Percentiles rank a stretch among this genome's conserved stretches.
phyloP scores from a whole-genome alignment of 768 basidiomycete genomes.

The Mycena olivaceomarginata region DNA sequence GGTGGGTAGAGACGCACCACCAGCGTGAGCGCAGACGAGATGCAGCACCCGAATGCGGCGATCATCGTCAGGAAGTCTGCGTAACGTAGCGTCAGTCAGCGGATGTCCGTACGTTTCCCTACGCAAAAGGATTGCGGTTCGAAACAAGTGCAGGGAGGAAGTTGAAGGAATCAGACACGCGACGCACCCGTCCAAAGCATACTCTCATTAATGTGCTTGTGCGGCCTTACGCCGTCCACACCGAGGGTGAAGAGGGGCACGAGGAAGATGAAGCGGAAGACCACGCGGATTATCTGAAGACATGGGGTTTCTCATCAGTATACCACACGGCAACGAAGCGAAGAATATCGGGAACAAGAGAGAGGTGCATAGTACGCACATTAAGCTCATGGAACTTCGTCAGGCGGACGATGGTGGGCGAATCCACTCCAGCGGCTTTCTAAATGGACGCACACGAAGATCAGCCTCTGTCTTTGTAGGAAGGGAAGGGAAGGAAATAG shows the following conservation, averaged over 20 bases:
- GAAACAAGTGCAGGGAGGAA: no score
- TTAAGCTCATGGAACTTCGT: conserved; percentile 90
- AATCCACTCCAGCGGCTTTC: conserved; percentile 79
- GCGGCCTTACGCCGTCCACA: conserved; percentile 78
- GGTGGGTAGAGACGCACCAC: conserved; percentile 65
- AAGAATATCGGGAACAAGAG: not conserved
- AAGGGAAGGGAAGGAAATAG: not conserved
- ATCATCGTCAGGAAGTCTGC: conserved; percentile 77
- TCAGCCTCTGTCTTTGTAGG: not conserved
- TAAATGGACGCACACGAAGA: conserved; percentile 46
- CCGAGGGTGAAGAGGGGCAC: conserved; percentile 79
- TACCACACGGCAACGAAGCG: no score
- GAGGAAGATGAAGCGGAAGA: conserved; percentile 86
- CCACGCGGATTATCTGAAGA: conserved; percentile 77
- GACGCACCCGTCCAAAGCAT: conserved; percentile 69
- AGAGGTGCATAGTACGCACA: conserved; percentile 57
- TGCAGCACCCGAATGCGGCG: conserved; percentile 73
- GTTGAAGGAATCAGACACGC: no score
- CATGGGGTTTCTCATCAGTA: not conserved
- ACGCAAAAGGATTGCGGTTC: not conserved
- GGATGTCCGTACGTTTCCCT: not conserved
- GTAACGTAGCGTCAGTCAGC: not conserved
- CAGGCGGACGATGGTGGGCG: conserved; percentile 77
- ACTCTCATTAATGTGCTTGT: conserved; percentile 79
- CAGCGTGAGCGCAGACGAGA: conserved; percentile 86